Percentiles rank a stretch among this genome's conserved stretches.
These are phyloP conservation scores for Penicillium sp. DNA, from an alignment of 2,329 filamentous ascomycete genomes.

Conservation along the genomic window DNA sequence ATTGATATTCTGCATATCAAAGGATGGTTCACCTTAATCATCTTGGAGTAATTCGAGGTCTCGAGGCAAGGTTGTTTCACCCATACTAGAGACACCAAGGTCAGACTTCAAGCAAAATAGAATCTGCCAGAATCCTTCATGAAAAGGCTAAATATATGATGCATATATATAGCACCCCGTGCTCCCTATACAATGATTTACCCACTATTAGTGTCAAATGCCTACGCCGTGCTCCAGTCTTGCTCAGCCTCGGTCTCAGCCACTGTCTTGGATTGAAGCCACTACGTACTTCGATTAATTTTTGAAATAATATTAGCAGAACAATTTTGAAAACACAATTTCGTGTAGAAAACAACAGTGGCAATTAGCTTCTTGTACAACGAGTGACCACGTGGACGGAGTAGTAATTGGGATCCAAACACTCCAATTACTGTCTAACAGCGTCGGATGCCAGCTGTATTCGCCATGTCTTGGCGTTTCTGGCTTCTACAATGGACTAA, in stretches of 20 bases:
- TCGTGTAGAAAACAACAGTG: neutral
- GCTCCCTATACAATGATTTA: no score
- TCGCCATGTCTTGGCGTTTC: neutral
- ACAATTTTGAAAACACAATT: neutral
- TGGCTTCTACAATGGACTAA: neutral
- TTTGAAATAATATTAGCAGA: neutral
- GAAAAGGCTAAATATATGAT: neutral
- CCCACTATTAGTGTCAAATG: no score
- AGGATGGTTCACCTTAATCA: neutral
- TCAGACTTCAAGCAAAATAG: neutral
- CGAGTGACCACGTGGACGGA: slow-evolving; percentile 1
- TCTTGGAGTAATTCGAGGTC: neutral
- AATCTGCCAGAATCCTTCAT: neutral
- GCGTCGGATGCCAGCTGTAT: neutral
- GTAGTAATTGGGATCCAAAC: neutral
- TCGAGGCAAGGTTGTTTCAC: neutral
- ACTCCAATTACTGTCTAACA: neutral
- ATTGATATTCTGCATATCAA: neutral
- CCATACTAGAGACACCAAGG: neutral
- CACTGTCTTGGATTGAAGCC: neutral
- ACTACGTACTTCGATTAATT: neutral
- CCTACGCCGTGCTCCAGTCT: neutral
- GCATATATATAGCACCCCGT: neutral
- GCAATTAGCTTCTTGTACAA: neutral
- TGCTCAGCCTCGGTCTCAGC: neutral